phyloP scores from a whole-genome alignment of 2,329 filamentous ascomycete genomes.

The Alternaria gaisen region DNA sequence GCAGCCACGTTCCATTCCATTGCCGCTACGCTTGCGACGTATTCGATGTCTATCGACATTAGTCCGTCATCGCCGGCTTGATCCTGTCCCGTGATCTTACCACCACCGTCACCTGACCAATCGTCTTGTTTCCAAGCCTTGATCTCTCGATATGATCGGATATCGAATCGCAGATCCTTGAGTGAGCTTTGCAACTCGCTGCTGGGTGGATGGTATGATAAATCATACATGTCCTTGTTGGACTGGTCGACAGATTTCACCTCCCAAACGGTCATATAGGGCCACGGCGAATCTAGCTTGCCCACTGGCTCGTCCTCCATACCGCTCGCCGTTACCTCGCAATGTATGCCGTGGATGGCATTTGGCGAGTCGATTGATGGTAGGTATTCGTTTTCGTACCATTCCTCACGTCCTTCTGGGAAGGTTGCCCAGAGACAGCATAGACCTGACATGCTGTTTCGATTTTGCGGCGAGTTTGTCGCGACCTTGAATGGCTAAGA shows the following conservation, averaged over 20 bases:
- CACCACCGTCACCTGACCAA: constrained; percentile 19
- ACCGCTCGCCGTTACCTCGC: constrained; percentile 23
- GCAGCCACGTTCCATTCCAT: constrained; percentile 25
- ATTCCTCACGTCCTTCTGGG: constrained; percentile 17
- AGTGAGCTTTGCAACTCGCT: constrained; percentile 7
- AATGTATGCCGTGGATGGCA: constrained; percentile 21
- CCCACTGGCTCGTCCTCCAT: constrained; percentile 28
- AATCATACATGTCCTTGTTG: constrained; percentile 8
- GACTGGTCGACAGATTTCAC: constrained; percentile 5
- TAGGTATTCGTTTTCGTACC: constrained; percentile 30
- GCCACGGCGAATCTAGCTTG: constrained; percentile 27
- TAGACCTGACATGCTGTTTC: constrained; percentile 28
- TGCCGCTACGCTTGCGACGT: constrained; percentile 21
- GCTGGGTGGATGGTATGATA: constrained; percentile 10
- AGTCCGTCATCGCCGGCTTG: constrained; percentile 5
- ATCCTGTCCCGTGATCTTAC: constrained; percentile 13
- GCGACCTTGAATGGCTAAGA: neutral
- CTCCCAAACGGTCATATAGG: constrained; percentile 22
- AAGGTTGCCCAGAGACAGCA: constrained; percentile 31
- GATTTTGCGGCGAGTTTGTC: neutral
- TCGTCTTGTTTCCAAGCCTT: constrained; percentile 24
- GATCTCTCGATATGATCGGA: constrained; percentile 22
- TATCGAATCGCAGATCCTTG: constrained; percentile 20
- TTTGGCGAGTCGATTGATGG: constrained; percentile 11
- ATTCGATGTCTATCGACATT: constrained; percentile 19